These are phyloP conservation scores for Neurospora tetrasperma DNA, from an alignment of 495 filamentous ascomycete species.

Conservation along the genomic window DNA sequence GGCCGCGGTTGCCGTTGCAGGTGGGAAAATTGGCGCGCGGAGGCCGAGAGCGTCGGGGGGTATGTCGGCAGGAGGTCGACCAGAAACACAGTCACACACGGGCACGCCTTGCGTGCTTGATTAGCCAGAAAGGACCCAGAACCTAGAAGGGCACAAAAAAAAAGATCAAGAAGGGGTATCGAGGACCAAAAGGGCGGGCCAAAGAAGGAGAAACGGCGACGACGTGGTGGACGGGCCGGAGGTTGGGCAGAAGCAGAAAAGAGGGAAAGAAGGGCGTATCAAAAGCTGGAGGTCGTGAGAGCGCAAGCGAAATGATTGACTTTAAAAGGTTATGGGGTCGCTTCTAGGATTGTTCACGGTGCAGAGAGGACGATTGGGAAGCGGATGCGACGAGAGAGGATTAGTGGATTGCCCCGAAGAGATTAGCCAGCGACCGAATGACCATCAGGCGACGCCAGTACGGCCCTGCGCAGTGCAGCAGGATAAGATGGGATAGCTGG, in stretches of 20 bases:
- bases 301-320: conserved; percentile 42
- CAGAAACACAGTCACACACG: conserved; percentile 5
- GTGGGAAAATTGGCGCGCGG: conserved; percentile 23
- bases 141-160: conserved; percentile 9
- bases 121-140: conserved; percentile 2
- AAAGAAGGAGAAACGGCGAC: conserved; percentile 14
- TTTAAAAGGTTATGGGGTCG: conserved; percentile 30
- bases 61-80: background rate
- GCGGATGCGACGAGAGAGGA: conserved; percentile 19
- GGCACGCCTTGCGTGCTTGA: conserved; percentile 16
- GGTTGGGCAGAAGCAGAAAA: conserved; percentile 17
- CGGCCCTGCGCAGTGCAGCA: conserved; percentile 1
- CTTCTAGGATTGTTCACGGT: conserved; percentile 28
- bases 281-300: conserved; percentile 29
- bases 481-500: conserved; percentile 11
- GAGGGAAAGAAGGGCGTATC: conserved; percentile 21
- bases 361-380: conserved; percentile 20
- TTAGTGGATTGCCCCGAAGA: conserved; percentile 24
- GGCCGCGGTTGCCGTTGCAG: conserved; percentile 11
- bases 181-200: conserved; percentile 13
- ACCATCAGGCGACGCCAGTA: conserved; percentile 5
- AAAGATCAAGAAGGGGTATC: conserved; percentile 11
- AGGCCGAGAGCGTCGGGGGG: conserved; percentile 11
- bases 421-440: conserved; percentile 24
- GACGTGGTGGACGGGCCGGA: conserved; percentile 14